Evolutionary conservation across 2,329 filamentous ascomycete species (phyloP), one percentile per base, ranked within the genome.

Genomic region (Plenodomus biglobosus): DNA sequence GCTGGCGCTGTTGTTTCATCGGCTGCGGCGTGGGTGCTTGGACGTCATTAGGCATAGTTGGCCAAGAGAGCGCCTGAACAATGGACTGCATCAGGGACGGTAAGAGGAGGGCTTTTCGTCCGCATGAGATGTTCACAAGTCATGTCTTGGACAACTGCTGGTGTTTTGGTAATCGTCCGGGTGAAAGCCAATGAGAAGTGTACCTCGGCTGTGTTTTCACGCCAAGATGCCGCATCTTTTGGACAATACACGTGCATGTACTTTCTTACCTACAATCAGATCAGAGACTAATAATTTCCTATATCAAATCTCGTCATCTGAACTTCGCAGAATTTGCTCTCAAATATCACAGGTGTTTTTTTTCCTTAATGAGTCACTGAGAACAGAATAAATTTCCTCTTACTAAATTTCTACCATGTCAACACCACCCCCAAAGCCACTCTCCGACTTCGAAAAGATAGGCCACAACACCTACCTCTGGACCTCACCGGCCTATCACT

Each of bases 391-490:
- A n/a, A n/a, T n/a, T n/a, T n/a, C n/a, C n/a, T n/a, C n/a, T n/a
- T n/a, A n/a, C n/a, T n/a, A n/a, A n/a, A n/a, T n/a, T n/a, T 22
- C 18, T 50, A 30, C 38, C 36, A 43, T 32, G 27, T 35, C 52
- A 16, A 46, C 48, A n/a, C 42, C 51, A 20, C 4, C 44, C 1
- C 35, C 50, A 22, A 55, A 58, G 38, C 65, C 68, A 8, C 55
- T 71, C 11, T 57, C 56, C 3, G 61, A 66, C 19, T 71, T 71
- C 44, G 46, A 64, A 3, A 60, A 53, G 16, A 64, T 72, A 40
- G 67, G 66, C 17, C 53, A 69, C 52, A 70, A 71, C 42, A 70
- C 62, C 5, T 69, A 61, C 36, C 40, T 72, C 39, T 67, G 61
- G 56, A 66, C 65, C 13, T 55, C 66, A 2, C 19, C 50, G 1